Evolutionary conservation across 225 moss, liverwort and hornwort genomes (phyloP), one percentile per base, ranked within the genome.

Genomic region (Marchantia paleacea): DNA sequence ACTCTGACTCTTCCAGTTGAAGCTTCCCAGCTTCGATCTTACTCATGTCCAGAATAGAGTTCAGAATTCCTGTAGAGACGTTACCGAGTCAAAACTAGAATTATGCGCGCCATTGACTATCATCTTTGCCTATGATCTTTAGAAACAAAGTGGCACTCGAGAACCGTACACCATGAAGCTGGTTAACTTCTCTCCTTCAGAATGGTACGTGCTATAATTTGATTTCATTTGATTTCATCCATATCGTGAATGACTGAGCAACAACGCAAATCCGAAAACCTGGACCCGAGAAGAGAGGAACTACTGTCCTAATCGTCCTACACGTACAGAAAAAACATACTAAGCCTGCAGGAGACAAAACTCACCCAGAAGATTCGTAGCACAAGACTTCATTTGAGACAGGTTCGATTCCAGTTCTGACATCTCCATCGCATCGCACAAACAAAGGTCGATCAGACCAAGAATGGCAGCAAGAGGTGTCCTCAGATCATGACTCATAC

Each of bases 21-120:
- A 89, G 82, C 73, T 89, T 89, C 51, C 89, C 89, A 7, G 89
- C 87, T 83, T 89, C 89, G 15, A 89, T 87, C 82, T 89, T 89
- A 78, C 89, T 89, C 89, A 89, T 89, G 29, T 89, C 89, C 80
- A 89, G 76, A 78, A 89, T 86, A 26, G 89, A 86, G 55, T 89
- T 89, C 49, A 89, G 75, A 48, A 89, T 89, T 29, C 84, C 89
- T 87, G 84, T 54, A 66, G 16, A 65, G 18, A 49, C 51, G 47
- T 13, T 24, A 13, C 15, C 16, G 20, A 19, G 16, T 78, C 65
- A 66, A 62, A 78, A 16, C 8, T 69, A 69, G 13, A 47, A 69
- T 58, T 7, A 28, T 39, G 39, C 12, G 68, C 9, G 68, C 20
- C 58, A 4, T 16, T 15, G 16, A 14, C 15, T 14, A 58, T 20